These are phyloP conservation scores for Trypanosoma scelopori DNA, from an alignment of 208 protist species.

Conservation along the genomic window DNA sequence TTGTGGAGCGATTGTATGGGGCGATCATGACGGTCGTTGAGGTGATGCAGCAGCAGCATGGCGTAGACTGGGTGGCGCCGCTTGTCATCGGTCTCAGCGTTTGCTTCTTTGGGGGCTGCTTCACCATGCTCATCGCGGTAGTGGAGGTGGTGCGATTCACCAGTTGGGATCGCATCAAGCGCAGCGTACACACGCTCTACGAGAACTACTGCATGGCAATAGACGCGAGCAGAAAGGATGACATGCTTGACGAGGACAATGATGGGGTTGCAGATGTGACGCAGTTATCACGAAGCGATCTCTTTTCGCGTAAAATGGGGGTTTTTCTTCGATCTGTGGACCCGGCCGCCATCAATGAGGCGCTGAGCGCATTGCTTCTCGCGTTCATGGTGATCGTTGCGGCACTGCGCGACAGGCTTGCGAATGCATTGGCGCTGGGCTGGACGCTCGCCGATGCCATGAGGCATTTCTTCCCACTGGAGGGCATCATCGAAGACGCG, in stretches of 20 bases:
- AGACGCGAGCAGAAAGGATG: slow-evolving; percentile 58
- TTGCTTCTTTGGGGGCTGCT: slow-evolving; percentile 85
- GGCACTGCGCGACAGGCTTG: slow-evolving; percentile 53
- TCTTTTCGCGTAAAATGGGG: slow-evolving; percentile 54
- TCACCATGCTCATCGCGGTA: slow-evolving; percentile 67
- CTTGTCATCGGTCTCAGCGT: slow-evolving; percentile 63
- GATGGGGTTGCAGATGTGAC: slow-evolving; percentile 54
- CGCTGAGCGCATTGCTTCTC: slow-evolving; percentile 34
- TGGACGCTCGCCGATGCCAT: slow-evolving; percentile 52
- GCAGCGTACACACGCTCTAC: slow-evolving; percentile 39
- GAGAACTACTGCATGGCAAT: slow-evolving; percentile 64
- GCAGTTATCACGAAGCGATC: slow-evolving; percentile 41
- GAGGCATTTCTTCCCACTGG: slow-evolving; percentile 42
- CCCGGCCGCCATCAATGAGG: slow-evolving; percentile 43
- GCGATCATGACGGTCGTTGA: neutral
- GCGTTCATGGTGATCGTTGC: slow-evolving; percentile 64
- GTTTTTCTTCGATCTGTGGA: slow-evolving; percentile 70
- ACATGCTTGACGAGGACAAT: slow-evolving; percentile 40
- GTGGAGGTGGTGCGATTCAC: slow-evolving; percentile 72
- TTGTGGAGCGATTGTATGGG: slow-evolving; percentile 15
- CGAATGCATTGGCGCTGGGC: slow-evolving; percentile 59
- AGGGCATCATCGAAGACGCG: slow-evolving; percentile 39
- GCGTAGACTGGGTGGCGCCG: slow-evolving; percentile 40
- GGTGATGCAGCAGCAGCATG: slow-evolving; percentile 12
- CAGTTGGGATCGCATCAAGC: slow-evolving; percentile 60